phyloP scores from a whole-genome alignment of 176 grass and related monocot species.

The Aegilops tauschii region DNA sequence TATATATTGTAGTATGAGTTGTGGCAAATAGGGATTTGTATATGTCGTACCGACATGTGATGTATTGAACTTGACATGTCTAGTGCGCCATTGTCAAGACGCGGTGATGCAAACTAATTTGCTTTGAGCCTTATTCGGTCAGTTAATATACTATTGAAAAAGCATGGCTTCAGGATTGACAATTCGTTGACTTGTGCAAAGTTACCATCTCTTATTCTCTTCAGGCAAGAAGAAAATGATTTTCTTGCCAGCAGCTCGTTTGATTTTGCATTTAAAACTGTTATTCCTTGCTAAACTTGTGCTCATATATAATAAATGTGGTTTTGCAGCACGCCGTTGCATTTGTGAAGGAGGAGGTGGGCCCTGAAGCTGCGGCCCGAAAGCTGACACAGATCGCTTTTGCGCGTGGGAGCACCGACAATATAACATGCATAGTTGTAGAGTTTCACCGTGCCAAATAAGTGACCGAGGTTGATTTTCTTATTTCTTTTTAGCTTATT shows the following conservation, averaged over 20 bases:
- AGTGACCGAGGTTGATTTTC: constrained; percentile 45
- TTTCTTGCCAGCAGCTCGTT: neutral
- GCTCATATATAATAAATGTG: constrained; percentile 12
- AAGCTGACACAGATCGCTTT: constrained; percentile 76
- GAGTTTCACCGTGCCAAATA: constrained; percentile 58
- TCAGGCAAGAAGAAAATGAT: neutral
- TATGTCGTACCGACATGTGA: neutral
- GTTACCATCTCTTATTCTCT: neutral
- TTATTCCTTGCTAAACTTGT: neutral
- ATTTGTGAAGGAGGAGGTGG: constrained; percentile 57
- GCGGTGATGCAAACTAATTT: neutral
- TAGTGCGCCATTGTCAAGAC: constrained; percentile 4
- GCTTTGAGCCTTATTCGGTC: neutral
- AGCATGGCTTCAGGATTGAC: neutral
- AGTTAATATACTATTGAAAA: neutral
- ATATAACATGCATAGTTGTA: constrained; percentile 84
- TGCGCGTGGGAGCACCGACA: constrained; percentile 59
- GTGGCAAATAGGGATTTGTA: neutral
- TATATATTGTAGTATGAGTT: neutral
- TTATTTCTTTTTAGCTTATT: constrained; percentile 32
- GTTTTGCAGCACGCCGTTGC: constrained; percentile 64
- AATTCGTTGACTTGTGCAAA: neutral
- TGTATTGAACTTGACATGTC: neutral
- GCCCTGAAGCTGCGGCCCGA: constrained; percentile 63
- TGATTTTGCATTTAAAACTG: constrained; percentile 4